Percentiles rank a stretch among this genome's conserved stretches.
These are phyloP conservation scores for Aspergillus floridensis DNA, from an alignment of 2,329 filamentous ascomycete species.

Conservation along the genomic window DNA sequence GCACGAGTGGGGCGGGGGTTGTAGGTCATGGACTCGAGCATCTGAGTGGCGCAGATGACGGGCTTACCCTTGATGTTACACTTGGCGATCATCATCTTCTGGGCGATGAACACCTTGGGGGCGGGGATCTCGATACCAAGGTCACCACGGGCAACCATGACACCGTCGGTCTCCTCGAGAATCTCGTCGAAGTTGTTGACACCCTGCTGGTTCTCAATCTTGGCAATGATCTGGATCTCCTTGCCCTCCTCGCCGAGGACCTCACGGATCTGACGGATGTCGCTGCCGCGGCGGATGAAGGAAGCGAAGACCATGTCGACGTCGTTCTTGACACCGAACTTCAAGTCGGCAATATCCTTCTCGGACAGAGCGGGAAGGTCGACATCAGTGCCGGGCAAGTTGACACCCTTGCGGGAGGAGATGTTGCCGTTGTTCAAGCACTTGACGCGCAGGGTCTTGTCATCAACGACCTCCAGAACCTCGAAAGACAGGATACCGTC, in stretches of 20 bases:
- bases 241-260: conserved; percentile 88
- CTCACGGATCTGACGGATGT: conserved; percentile 88
- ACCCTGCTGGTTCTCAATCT: conserved; percentile 99
- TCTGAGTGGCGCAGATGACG: conserved; percentile 97
- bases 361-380: conserved; percentile 95
- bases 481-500: conserved; percentile 97
- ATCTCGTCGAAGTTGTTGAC: conserved; percentile 99
- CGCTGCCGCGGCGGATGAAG: conserved; percentile 91
- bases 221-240: conserved; percentile 98
- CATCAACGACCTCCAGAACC: conserved; percentile 81
- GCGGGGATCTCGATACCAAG: conserved; percentile 98
- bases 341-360: conserved; percentile 93
- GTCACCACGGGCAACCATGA: conserved; percentile 99
- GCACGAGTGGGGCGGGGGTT: conserved; percentile 97
- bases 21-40: conserved; percentile 99
- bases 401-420: conserved; percentile 98
- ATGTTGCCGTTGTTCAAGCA: conserved; percentile 98
- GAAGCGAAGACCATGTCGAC: conserved; percentile 99
- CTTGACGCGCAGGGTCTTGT: conserved; percentile 80
- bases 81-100: conserved; percentile 99
- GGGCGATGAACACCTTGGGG: conserved; percentile 96
- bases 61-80: conserved; percentile 99
- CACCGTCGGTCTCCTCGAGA: conserved; percentile 90
- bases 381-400: conserved; percentile 97
- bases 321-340: conserved; percentile 95